Percentiles rank a stretch among this genome's conserved stretches.
phyloP scores from a whole-genome alignment of 2,329 filamentous ascomycete species.

The Paracoccidioides lutzii region DNA sequence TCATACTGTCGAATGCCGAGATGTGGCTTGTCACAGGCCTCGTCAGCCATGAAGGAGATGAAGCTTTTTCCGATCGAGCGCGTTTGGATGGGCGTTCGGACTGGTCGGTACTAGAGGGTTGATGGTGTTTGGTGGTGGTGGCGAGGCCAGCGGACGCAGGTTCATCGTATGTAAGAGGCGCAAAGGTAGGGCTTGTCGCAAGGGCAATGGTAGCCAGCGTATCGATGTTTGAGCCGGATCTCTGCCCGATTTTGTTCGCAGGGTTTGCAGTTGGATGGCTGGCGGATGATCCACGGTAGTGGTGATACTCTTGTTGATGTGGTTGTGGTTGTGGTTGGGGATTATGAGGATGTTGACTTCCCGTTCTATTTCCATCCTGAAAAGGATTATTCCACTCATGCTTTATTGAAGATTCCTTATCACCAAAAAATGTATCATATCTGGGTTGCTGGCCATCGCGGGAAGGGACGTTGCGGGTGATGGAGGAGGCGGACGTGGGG shows the following conservation, averaged over 20 bases:
- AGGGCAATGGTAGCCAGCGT: conserved; percentile 39
- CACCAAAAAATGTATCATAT: conserved; percentile 11
- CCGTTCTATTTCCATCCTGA: conserved; percentile 2
- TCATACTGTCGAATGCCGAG: conserved; percentile 22
- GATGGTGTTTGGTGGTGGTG: conserved; percentile 8
- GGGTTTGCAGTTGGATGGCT: conserved; percentile 10
- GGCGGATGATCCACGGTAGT: not conserved
- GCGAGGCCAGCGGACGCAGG: conserved; percentile 15
- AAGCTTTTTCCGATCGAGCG: conserved; percentile 45
- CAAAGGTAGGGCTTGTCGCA: conserved; percentile 35
- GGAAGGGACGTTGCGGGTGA: conserved; percentile 15
- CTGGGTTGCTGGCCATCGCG: not conserved
- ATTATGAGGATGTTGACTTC: not conserved
- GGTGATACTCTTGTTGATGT: not conserved
- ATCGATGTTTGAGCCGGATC: conserved; percentile 36
- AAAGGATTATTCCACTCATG: conserved; percentile 11
- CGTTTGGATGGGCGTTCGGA: conserved; percentile 45
- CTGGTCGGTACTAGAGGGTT: conserved; percentile 18
- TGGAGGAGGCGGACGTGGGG: conserved; percentile 6
- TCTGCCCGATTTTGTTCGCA: conserved; percentile 21
- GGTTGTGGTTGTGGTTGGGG: not conserved
- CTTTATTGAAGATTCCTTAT: conserved; percentile 15
- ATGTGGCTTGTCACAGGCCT: conserved; percentile 21
- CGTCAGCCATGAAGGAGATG: conserved; percentile 28
- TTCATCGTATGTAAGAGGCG: conserved; percentile 21